A percentile compares a stretch with the other conserved stretches of the same genome.
Conservation (phyloP, 2,329 filamentous ascomycete genomes). For the Curvularia verruculosa region DNA sequence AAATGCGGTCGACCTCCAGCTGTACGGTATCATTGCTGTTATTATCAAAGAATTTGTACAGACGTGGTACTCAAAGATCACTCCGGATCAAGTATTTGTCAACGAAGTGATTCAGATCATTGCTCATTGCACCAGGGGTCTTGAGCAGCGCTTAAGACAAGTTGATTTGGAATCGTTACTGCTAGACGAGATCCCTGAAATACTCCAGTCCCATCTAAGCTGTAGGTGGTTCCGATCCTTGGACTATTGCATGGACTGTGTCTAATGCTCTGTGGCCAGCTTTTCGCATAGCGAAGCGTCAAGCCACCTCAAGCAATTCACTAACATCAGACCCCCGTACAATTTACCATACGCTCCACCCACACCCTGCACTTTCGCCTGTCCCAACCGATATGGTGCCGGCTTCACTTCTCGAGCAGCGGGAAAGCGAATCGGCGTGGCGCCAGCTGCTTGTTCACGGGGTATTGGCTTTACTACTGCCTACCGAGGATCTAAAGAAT, state of each 20-base stretch:
- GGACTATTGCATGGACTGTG: conserved; percentile 22
- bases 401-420: conserved; percentile 64
- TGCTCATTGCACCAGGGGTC: conserved; percentile 84
- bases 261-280: conserved; percentile 58
- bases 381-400: conserved; percentile 66
- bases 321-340: conserved; percentile 67
- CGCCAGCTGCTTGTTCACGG: conserved; percentile 87
- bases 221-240: conserved; percentile 60
- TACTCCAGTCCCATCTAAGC: conserved; percentile 79
- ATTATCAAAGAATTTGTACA: conserved; percentile 89
- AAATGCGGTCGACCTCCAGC: conserved; percentile 89
- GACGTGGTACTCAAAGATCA: conserved; percentile 92
- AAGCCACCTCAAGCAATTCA: conserved; percentile 63
- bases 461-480: conserved; percentile 80
- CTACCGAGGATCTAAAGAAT: conserved; percentile 91
- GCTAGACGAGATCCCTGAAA: conserved; percentile 83
- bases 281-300: conserved; percentile 69
- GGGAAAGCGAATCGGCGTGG: conserved; percentile 80
- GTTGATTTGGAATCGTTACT: conserved; percentile 83
- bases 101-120: conserved; percentile 88
- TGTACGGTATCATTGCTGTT: conserved; percentile 91
- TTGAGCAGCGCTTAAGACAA: conserved; percentile 84
- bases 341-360: conserved; percentile 83
- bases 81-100: conserved; percentile 85
- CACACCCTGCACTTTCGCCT: conserved; percentile 80